These are phyloP conservation scores for Globisporangium ultimum DNA, from an alignment of 352 stramenopile species.

Conservation along the genomic window DNA sequence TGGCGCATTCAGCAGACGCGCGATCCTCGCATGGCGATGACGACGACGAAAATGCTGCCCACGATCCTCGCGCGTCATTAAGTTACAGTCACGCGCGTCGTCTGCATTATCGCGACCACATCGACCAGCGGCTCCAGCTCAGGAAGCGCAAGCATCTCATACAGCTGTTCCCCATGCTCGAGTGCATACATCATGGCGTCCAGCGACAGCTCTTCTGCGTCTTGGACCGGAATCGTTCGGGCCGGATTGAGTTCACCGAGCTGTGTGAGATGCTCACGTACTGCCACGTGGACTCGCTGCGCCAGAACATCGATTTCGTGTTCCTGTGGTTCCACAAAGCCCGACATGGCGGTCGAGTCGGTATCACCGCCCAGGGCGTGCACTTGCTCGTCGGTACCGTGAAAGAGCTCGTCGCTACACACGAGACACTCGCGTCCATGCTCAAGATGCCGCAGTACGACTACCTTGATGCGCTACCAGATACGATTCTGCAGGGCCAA, in stretches of 20 bases:
- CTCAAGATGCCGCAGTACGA: slow-evolving; percentile 19
- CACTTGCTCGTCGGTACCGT: slow-evolving; percentile 33
- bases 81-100: slow-evolving; percentile 18
- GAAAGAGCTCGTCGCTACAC: slow-evolving; percentile 14
- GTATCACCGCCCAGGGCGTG: slow-evolving; percentile 28
- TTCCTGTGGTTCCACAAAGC: slow-evolving; percentile 52
- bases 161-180: slow-evolving; percentile 54
- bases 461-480: slow-evolving; percentile 13
- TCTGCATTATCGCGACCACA: slow-evolving; percentile 36
- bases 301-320: slow-evolving; percentile 41
- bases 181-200: slow-evolving; percentile 22
- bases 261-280: slow-evolving; percentile 56
- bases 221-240: slow-evolving; percentile 42
- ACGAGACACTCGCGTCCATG: slow-evolving; percentile 14
- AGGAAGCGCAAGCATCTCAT: slow-evolving; percentile 37
- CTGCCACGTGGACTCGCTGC: slow-evolving; percentile 24
- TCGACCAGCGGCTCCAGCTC: slow-evolving; percentile 45
- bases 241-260: slow-evolving; percentile 57
- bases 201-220: slow-evolving; percentile 40
- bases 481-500: slow-evolving; percentile 22
- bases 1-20: slow-evolving; percentile 3
- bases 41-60: background rate
- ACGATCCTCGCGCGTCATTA: background rate
- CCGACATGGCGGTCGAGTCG: slow-evolving; percentile 9
- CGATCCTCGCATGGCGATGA: background rate